These are phyloP conservation scores for Pyrus pyrifolia DNA, from an alignment of 306 rosid genomes.

Conservation along the genomic window DNA sequence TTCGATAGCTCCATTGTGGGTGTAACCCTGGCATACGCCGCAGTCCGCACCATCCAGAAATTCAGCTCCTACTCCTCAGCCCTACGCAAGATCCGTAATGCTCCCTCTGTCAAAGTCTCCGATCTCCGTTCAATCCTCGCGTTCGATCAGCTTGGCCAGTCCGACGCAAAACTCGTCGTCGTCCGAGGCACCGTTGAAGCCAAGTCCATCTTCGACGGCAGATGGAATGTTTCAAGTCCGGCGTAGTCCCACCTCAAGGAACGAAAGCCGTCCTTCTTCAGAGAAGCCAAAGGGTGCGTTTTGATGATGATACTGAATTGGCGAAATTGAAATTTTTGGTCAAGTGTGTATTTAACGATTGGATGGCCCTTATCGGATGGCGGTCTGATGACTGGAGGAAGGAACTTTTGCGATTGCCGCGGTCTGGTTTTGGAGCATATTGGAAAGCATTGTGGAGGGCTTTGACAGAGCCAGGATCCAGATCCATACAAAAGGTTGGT, in stretches of 20 bases:
- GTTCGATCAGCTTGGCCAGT: constrained; percentile 8
- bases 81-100: constrained; percentile 38
- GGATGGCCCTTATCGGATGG: constrained; percentile 50
- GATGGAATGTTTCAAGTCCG: constrained; percentile 41
- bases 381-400: neutral
- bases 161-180: constrained; percentile 36
- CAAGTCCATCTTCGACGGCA: constrained; percentile 47
- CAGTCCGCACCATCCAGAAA: constrained; percentile 49
- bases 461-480: too few species aligned
- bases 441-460: too few species aligned
- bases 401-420: neutral
- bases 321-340: neutral
- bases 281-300: constrained; percentile 67
- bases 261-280: constrained; percentile 68
- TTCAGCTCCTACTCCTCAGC: constrained; percentile 41
- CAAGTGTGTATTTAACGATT: constrained; percentile 71
- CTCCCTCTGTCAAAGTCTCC: constrained; percentile 57
- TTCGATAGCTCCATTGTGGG: constrained; percentile 85
- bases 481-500: too few species aligned
- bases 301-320: neutral
- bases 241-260: constrained; percentile 44
- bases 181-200: constrained; percentile 72
- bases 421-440: constrained; percentile 45
- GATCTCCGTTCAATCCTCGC: constrained; percentile 65
- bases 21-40: constrained; percentile 55